Percentiles rank a stretch among this genome's conserved stretches.
Conservation (phyloP, 345 rosid species). For the Anastatica hierochuntica region DNA sequence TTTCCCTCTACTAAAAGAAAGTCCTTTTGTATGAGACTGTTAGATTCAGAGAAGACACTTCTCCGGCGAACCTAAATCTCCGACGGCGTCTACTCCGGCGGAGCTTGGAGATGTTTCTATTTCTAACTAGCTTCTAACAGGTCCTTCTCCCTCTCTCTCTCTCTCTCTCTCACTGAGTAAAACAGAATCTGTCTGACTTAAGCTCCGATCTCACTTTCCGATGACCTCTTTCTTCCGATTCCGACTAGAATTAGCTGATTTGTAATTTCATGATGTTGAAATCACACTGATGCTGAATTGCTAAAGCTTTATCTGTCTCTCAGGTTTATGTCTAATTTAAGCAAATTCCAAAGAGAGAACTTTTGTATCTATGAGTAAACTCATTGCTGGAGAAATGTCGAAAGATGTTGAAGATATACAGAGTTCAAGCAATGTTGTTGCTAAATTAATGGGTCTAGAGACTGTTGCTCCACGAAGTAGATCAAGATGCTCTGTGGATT, state of each 20-base stretch:
- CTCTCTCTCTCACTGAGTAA: neutral
- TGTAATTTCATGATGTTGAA: neutral
- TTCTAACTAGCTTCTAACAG: slow-evolving; percentile 4
- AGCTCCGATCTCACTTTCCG: slow-evolving; percentile 24
- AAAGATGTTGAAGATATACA: slow-evolving; percentile 48
- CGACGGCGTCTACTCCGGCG: slow-evolving; percentile 2
- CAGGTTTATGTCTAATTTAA: neutral
- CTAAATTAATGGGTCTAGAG: slow-evolving; percentile 96
- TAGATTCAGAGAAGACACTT: slow-evolving; percentile 6
- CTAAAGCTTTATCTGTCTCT: neutral
- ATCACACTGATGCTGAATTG: neutral
- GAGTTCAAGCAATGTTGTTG: slow-evolving; percentile 57
- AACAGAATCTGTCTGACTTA: neutral
- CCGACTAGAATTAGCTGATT: neutral
- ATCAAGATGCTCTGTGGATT: slow-evolving; percentile 9
- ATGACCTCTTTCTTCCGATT: neutral
- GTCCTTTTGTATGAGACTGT: neutral
- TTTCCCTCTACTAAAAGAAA: slow-evolving; percentile 18
- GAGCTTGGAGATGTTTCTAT: slow-evolving; percentile 5
- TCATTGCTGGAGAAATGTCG: slow-evolving; percentile 66
- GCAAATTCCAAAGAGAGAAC: neutral
- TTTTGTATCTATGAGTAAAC: slow-evolving; percentile 47
- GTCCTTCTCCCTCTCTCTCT: slow-evolving; percentile 5
- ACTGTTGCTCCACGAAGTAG: slow-evolving; percentile 19
- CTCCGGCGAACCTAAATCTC: slow-evolving; percentile 14